Percentiles rank a stretch among this genome's conserved stretches.
Evolutionary conservation across 768 basidiomycete genomes (phyloP).

Genomic region (Saitozyma sp.): DNA sequence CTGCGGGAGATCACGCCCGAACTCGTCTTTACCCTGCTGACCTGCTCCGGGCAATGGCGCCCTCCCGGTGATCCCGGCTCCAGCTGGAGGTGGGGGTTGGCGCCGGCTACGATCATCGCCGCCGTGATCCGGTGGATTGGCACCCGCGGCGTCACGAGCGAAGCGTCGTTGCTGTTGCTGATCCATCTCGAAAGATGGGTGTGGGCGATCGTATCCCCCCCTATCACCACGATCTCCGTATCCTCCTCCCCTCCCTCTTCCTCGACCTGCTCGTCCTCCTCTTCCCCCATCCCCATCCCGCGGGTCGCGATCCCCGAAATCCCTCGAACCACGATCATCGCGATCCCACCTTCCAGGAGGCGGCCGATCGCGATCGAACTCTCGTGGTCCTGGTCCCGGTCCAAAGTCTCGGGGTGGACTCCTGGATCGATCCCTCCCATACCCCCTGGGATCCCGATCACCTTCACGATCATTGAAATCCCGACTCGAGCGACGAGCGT

Average conservation of each 20-base stretch:
- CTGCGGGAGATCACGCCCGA: conserved; percentile 22
- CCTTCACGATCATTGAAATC: no score
- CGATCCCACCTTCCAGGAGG: no score
- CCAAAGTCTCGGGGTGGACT: no score
- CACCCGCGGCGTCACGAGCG: no score
- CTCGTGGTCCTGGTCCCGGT: no score
- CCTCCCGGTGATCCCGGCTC: conserved; percentile 3
- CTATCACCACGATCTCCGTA: conserved; percentile 6
- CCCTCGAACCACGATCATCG: no score
- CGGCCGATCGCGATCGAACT: no score
- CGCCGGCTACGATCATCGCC: not conserved
- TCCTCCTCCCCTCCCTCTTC: conserved; percentile 8
- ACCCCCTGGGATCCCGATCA: no score
- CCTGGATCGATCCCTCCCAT: no score
- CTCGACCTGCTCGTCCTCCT: conserved; percentile 1
- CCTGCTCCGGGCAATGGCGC: not conserved
- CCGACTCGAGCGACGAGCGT: no score
- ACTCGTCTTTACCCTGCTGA: conserved; percentile 24
- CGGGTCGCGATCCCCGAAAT: no score
- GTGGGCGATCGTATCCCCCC: conserved; percentile 1
- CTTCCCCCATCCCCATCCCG: not conserved
- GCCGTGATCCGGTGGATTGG: no score
- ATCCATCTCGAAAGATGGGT: not conserved
- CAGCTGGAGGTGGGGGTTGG: not conserved
- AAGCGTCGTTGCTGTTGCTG: not conserved